phyloP scores from a whole-genome alignment of 176 grass and related monocot species.

The Carex cristatella region DNA sequence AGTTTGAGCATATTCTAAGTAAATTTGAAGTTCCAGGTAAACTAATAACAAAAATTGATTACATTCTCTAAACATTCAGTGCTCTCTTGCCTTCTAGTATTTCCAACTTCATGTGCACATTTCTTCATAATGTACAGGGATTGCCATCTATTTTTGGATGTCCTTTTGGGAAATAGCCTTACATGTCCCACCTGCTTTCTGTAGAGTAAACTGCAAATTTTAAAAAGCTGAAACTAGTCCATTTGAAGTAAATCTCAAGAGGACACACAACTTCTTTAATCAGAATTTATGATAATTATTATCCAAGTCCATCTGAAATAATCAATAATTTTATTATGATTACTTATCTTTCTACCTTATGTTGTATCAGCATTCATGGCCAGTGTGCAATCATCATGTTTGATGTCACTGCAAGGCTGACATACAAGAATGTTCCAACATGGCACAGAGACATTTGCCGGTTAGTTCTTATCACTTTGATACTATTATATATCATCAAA shows the following conservation, averaged over 20 bases:
- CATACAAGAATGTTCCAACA: conserved; percentile 58
- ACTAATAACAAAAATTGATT: background rate
- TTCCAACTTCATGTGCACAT: background rate
- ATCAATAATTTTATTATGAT: background rate
- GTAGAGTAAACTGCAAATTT: background rate
- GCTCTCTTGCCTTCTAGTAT: background rate
- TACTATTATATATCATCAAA: background rate
- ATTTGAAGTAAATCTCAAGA: background rate
- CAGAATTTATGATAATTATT: background rate
- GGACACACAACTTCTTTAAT: background rate
- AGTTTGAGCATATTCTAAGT: background rate
- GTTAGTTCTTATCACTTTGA: background rate
- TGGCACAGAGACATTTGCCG: conserved; percentile 64
- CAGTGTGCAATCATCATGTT: conserved; percentile 69
- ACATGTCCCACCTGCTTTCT: background rate
- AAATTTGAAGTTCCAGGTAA: background rate
- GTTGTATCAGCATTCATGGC: conserved; percentile 38
- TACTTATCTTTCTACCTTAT: background rate
- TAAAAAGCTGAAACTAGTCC: background rate
- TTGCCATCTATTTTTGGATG: background rate
- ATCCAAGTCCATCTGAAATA: background rate
- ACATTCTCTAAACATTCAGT: background rate
- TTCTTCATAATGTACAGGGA: background rate
- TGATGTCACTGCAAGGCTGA: conserved; percentile 50
- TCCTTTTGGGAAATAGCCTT: background rate